phyloP scores from a whole-genome alignment of 1,284 basidiomycete genomes.

The Apiotrichum akiyoshidainum region DNA sequence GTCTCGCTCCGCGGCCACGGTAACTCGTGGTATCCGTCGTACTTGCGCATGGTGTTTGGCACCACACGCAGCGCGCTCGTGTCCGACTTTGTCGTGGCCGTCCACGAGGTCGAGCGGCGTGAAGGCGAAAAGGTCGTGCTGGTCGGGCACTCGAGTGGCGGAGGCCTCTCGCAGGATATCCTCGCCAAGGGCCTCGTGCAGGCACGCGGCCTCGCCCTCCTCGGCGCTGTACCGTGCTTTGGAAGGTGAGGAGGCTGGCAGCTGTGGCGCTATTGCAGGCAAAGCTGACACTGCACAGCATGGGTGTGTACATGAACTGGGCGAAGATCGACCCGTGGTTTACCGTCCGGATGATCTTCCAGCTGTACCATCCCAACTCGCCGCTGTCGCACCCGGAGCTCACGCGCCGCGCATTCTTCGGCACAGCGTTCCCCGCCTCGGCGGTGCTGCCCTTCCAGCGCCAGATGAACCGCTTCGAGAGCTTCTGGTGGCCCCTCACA shows the following conservation, averaged over 20 bases:
- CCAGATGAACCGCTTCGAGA: constrained; percentile 9
- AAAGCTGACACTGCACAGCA: constrained; percentile 3
- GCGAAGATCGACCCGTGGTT: constrained; percentile 13
- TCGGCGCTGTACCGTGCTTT: constrained; percentile 9
- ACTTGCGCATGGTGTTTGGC: constrained; percentile 12
- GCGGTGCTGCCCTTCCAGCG: constrained; percentile 10
- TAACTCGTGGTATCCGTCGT: constrained; percentile 10
- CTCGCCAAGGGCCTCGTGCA: background rate
- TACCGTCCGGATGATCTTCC: constrained; percentile 9
- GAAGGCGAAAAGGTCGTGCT: constrained; percentile 4
- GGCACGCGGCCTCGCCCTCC: constrained; percentile 5
- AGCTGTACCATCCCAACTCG: constrained; percentile 12
- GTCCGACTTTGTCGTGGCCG: constrained; percentile 6
- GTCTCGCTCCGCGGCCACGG: constrained; percentile 14
- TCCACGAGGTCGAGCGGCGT: background rate
- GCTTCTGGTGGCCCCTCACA: constrained; percentile 10
- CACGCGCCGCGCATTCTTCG: constrained; percentile 14
- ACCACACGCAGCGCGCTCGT: constrained; percentile 7
- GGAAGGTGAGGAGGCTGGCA: constrained; percentile 14
- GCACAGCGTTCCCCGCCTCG: background rate
- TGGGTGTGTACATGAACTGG: constrained; percentile 13
- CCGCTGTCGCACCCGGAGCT: constrained; percentile 10
- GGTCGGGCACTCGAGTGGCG: constrained; percentile 14
- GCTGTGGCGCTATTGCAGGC: too few relatives aligned
- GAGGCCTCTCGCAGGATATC: constrained; percentile 10